These are phyloP conservation scores for Cornus florida DNA, from an alignment of 148 eudicot genomes.

Conservation along the genomic window DNA sequence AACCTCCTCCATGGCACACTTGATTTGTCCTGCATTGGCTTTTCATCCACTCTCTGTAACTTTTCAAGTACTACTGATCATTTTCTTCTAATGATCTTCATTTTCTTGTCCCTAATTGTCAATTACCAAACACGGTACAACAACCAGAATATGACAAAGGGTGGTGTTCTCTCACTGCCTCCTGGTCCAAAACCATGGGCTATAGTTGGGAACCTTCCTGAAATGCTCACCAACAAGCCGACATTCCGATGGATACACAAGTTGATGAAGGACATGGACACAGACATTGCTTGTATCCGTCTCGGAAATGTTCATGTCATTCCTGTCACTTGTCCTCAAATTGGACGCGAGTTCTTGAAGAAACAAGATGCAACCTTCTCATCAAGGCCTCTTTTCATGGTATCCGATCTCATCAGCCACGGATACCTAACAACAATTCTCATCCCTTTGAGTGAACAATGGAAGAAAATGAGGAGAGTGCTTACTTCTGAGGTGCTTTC, in stretches of 20 bases:
- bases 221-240: slow-evolving; percentile 5
- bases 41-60: not conserved
- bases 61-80: not conserved
- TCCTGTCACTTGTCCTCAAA: slow-evolving; percentile 8
- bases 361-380: slow-evolving; percentile 13
- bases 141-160: not conserved
- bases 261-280: slow-evolving; percentile 2
- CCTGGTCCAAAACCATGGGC: slow-evolving; percentile 21
- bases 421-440: slow-evolving; percentile 5
- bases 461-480: slow-evolving; percentile 21
- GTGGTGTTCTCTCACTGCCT: not conserved
- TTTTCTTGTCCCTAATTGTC: not conserved
- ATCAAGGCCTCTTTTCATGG: slow-evolving; percentile 14
- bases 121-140: not conserved
- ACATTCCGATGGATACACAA: slow-evolving; percentile 18
- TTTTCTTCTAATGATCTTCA: not conserved
- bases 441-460: slow-evolving; percentile 10
- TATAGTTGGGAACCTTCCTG: slow-evolving; percentile 5
- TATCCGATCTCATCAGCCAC: slow-evolving; percentile 3
- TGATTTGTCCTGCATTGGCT: not conserved
- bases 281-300: slow-evolving; percentile 11
- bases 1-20: not conserved
- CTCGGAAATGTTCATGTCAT: slow-evolving; percentile 16
- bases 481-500: slow-evolving; percentile 10
- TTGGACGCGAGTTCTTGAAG: slow-evolving; percentile 16